Base-by-base conservation (phyloP, 2,329 filamentous ascomycete genomes). In the Aspergillus costaricaensis region DNA sequence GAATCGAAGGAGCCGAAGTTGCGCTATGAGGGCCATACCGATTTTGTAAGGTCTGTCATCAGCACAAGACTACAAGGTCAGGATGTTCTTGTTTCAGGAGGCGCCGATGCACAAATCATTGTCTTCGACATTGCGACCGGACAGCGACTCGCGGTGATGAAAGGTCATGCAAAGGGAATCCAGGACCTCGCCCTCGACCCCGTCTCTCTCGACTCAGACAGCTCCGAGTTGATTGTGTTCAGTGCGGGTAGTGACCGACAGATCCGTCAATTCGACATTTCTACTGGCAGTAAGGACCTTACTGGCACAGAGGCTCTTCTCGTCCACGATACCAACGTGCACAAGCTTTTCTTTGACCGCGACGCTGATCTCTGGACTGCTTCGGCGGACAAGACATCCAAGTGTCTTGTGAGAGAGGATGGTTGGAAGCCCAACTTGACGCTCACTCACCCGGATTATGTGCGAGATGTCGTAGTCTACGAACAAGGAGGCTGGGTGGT, bases 241-340 rank as follows among this genome's bases (percentile, higher is more conserved):
- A 94, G 91, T 68, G 91, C 92, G 7, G 92, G 91, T 68, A 92
- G 89, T 65, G 89, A 92, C 67, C 88, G 88, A 44, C 84, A 90
- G 67, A 92, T 98, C 64, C 87, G 92, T 17, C 85, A 88, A 30
- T 97, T 78, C 60, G 65, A 69, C 58, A 62, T 79, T 15, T 67
- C 74, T 27, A 59, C 57, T 19, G 73, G 62, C 51, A 73, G 69
- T 41, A 67, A 68, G 41, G 69, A 71, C n/a, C 55, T 73, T 87
- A 86, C 65, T 85, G 88, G 70, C 85, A 85, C 61, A 78, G 88
- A 74, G 76, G 70, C 85, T 2, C 88, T 97, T 54, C 77, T 89
- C 50, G 89, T 89, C 63, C 95, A 99, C 75, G 92, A 97, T 67
- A 99, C 95, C 0, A 95, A 90, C 66, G 87, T 99, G 9, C 96